Base-by-base conservation (phyloP, 1,139 yeast genomes). In the Debaryomyces udenii region DNA sequence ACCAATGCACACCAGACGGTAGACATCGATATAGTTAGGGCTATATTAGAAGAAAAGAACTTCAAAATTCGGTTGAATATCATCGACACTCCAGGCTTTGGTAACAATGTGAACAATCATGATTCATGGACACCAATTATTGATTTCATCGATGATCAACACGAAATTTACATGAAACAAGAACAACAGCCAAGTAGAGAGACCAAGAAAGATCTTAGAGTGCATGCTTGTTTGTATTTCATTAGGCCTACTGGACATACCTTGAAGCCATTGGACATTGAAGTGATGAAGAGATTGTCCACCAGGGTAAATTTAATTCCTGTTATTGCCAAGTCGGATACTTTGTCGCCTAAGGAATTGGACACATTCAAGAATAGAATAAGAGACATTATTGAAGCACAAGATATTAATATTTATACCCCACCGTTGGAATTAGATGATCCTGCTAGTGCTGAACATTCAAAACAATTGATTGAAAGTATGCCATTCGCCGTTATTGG, bases 71-170 rank as follows among this genome's bases (percentile, higher is more conserved):
- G 94, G 48, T 78, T 94, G 51, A 93, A 93, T 57, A 78, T 93
- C 46, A 82, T 94, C 55, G 99, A 93, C 66, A 93, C 99, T 6
- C 99, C 99, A 13, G 99, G 99, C 2, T 90, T 93, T 61, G 99
- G 99, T 48, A 96, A 91, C 67, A 89, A 90, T 62, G 95, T 93
- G 55, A 86, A 93, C 73, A 93, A 93, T 68, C 81, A 78, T 56
- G 93, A 88, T 59, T 81, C 96, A 40, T 94, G 97, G 97, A 86
- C 86, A 53, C 93, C 97, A 30, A 83, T 94, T 54, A 78, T 90
- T 45, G 97, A 91, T 62, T 93, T 91, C 58, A 80, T 93, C 49
- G 99, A 93, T 65, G 99, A 93, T 66, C 99, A 93, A 72, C 97
- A 93, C 62, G 96, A 93, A 66, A 78, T 87, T 23, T 91, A 70